phyloP scores from a whole-genome alignment of 2,329 filamentous ascomycete genomes.

The Hypoxylon sp. region DNA sequence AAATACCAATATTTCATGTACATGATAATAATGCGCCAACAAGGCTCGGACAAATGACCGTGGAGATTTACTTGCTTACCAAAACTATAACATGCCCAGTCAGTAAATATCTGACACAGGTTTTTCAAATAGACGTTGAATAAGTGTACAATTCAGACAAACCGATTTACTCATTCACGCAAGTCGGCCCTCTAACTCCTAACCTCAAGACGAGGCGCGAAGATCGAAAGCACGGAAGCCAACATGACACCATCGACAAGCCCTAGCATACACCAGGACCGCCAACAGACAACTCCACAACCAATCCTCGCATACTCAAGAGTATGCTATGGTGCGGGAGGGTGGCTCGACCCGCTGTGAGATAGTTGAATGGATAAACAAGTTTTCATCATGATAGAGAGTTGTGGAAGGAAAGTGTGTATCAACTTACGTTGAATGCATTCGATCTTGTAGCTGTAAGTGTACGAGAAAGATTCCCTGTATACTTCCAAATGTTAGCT shows the following conservation, averaged over 20 bases:
- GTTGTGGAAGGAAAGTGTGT: slow-evolving; percentile 10
- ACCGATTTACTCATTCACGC: slow-evolving; percentile 74
- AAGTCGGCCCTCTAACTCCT: slow-evolving; percentile 62
- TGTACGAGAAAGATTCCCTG: background rate
- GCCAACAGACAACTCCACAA: slow-evolving; percentile 73
- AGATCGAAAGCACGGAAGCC: slow-evolving; percentile 63
- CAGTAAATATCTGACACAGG: slow-evolving; percentile 22
- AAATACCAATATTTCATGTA: no score
- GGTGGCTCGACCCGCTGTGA: slow-evolving; percentile 72
- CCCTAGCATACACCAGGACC: slow-evolving; percentile 39
- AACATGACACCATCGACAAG: slow-evolving; percentile 58
- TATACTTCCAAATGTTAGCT: slow-evolving; percentile 27
- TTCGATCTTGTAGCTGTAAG: background rate
- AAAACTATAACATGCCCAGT: slow-evolving; percentile 15
- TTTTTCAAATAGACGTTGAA: background rate
- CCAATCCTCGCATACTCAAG: slow-evolving; percentile 66
- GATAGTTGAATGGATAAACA: slow-evolving; percentile 82
- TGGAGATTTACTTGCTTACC: background rate
- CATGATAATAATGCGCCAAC: no score
- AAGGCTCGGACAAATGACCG: background rate
- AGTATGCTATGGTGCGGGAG: slow-evolving; percentile 74
- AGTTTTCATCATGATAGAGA: slow-evolving; percentile 62
- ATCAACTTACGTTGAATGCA: slow-evolving; percentile 38
- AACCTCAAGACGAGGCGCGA: slow-evolving; percentile 67
- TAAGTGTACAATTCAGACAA: slow-evolving; percentile 74